Percentiles rank a stretch among this genome's conserved stretches.
phyloP scores from a whole-genome alignment of 495 filamentous ascomycete species.

The Lasiosphaeris hirsuta region DNA sequence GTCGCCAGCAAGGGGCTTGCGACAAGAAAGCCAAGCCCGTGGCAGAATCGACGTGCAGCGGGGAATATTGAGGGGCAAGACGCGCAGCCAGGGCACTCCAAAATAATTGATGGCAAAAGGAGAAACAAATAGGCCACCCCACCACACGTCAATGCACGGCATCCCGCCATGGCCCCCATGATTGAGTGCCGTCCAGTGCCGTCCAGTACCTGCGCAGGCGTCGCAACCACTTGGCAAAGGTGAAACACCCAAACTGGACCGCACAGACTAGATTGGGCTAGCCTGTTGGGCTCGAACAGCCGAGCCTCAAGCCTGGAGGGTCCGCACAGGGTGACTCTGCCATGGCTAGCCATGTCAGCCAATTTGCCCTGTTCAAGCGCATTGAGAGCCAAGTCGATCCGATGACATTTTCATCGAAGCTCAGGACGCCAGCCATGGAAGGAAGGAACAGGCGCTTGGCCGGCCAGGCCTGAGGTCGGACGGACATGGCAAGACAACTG shows the following conservation, averaged over 20 bases:
- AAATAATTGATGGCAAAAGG: neutral
- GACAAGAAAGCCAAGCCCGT: too few relatives aligned
- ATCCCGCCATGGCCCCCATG: neutral
- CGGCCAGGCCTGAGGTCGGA: neutral
- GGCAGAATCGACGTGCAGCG: too few relatives aligned
- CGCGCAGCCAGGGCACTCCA: neutral
- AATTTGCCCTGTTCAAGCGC: constrained; percentile 18
- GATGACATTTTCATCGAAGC: too few relatives aligned
- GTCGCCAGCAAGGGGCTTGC: neutral
- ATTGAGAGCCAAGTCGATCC: constrained; percentile 6
- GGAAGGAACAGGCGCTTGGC: neutral
- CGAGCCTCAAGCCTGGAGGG: constrained; percentile 11
- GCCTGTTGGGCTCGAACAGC: constrained; percentile 1
- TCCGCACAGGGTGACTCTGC: neutral
- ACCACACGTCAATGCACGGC: constrained; percentile 13
- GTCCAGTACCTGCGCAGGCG: constrained; percentile 17
- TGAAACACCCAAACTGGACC: constrained; percentile 12
- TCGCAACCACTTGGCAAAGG: constrained; percentile 5
- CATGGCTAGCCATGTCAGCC: neutral
- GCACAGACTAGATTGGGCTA: constrained; percentile 9
- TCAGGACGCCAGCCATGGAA: neutral
- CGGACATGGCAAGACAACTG: too few relatives aligned
- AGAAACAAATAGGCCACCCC: constrained; percentile 5
- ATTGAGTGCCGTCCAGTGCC: neutral
- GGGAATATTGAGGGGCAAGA: neutral